Base-by-base conservation (phyloP, 2,329 filamentous ascomycete species). In the Penicillium sp. region DNA sequence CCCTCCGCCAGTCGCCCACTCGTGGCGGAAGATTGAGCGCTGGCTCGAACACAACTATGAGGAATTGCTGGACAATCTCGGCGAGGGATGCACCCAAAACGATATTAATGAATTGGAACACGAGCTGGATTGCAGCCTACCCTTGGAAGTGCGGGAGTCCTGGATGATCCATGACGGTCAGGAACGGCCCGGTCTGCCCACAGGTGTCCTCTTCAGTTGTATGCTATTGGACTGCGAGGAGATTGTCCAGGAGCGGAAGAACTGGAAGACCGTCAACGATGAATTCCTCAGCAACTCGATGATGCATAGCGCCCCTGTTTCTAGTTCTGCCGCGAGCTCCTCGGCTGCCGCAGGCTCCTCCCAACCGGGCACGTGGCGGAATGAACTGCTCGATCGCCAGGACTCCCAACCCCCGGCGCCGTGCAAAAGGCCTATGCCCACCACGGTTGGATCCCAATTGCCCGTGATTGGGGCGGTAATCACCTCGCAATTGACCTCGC, bases 181-280 rank as follows among this genome's bases (percentile, higher is more conserved):
- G 70, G 93, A 98, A 72, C 86, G 93, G 54, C 88, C 89, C 52
- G 93, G 93, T 54, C 78, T 79, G 47, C 93, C 93, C 0, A 96
- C 91, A 0, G 93, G 93, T 53, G 86, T 97, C 57, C 81, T 98
- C 51, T 97, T 98, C 61, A 81, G 90, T 50, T 86, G 82, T 66
- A 98, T 98, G 93, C 74, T 98, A 54, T 80, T 98, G 47, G 93
- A 98, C 69, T 97, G 93, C 64, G 93, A 98, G 69, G 93, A 98
- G 66, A 95, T 98, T 58, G 85, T 95, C 18, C 89, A 96, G 68
- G 93, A 98, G 67, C 97, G 91, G 88, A 86, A 87, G 61, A 94
- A 95, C 65, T 98, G 93, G 93, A 84, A 89, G 60, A 84, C 81
- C 53, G 93, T 98, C 52, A 95, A 95, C 64, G 83, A 91, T 48